These are phyloP conservation scores for Dendrobium chrysotoxum DNA, from an alignment of 106 monocot species.

Conservation along the genomic window DNA sequence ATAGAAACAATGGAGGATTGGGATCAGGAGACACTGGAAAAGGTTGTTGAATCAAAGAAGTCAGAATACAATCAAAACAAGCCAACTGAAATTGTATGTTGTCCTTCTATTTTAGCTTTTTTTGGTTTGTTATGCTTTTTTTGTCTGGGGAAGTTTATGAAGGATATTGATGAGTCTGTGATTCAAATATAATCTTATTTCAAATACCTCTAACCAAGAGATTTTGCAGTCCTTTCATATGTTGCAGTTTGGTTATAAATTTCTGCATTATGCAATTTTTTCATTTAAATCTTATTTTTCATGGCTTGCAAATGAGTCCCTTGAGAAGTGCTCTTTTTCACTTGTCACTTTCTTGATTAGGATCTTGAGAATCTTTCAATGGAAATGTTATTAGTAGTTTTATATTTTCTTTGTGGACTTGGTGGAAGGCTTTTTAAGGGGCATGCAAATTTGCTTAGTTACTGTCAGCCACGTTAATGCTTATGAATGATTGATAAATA, in stretches of 20 bases:
- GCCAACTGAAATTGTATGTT: constrained; percentile 95
- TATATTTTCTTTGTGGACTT: background rate
- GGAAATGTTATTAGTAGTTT: background rate
- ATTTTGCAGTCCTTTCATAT: background rate
- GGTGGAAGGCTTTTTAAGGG: background rate
- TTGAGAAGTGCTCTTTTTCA: background rate
- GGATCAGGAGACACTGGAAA: constrained; percentile 94
- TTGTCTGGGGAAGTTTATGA: background rate
- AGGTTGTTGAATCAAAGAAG: constrained; percentile 84
- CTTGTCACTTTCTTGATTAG: background rate
- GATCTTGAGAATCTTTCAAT: background rate
- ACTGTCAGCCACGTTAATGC: too few relatives aligned
- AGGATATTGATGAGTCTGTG: background rate
- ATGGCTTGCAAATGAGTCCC: background rate
- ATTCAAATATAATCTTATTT: background rate
- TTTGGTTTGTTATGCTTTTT: background rate
- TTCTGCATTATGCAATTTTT: background rate
- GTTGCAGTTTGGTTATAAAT: background rate
- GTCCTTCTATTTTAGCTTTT: background rate
- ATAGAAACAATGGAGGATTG: constrained; percentile 93
- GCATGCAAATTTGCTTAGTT: background rate
- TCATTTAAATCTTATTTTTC: background rate
- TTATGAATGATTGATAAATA: too few relatives aligned
- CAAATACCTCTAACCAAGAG: background rate
- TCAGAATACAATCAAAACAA: constrained; percentile 86